Percentiles rank a stretch among this genome's conserved stretches.
Conservation (phyloP, 495 filamentous ascomycete genomes). For the Mycothermus thermophilus region DNA sequence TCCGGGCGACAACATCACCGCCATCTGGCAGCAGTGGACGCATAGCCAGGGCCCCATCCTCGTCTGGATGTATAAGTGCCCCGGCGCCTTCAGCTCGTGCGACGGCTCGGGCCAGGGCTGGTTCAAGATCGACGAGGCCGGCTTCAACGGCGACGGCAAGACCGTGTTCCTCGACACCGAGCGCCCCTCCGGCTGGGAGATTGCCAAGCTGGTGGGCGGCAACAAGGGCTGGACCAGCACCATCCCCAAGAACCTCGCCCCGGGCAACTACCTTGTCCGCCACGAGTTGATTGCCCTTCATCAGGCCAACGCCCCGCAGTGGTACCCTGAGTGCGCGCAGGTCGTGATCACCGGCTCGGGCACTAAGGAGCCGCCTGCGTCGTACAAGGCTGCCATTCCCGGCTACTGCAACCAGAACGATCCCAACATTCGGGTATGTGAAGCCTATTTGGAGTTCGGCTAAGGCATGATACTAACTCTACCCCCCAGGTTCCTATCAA, state of each 20-base stretch:
- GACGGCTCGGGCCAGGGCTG: slow-evolving; percentile 34
- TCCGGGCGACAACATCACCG: slow-evolving; percentile 35
- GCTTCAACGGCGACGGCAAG: slow-evolving; percentile 22
- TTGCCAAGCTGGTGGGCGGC: slow-evolving; percentile 29
- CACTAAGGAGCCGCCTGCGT: slow-evolving; percentile 26
- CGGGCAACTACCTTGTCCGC: slow-evolving; percentile 45
- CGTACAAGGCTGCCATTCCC: slow-evolving; percentile 35
- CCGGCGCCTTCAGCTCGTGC: slow-evolving; percentile 31
- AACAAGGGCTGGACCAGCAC: slow-evolving; percentile 39
- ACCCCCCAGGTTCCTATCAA: slow-evolving; percentile 7
- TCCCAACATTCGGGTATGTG: slow-evolving; percentile 35
- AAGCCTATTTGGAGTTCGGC: background rate
- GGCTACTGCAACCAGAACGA: slow-evolving; percentile 37
- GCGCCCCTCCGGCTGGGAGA: slow-evolving; percentile 17
- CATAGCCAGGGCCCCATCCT: slow-evolving; percentile 43
- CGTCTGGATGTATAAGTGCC: slow-evolving; percentile 41
- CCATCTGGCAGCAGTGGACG: slow-evolving; percentile 43
- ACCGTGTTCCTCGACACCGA: slow-evolving; percentile 21
- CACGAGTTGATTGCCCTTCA: slow-evolving; percentile 48
- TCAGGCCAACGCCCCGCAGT: slow-evolving; percentile 45
- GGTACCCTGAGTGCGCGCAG: slow-evolving; percentile 48
- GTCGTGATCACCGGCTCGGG: slow-evolving; percentile 39
- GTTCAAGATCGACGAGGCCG: slow-evolving; percentile 49
- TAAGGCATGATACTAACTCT: too few relatives aligned
- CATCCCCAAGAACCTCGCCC: slow-evolving; percentile 35